Percentiles rank a stretch among this genome's conserved stretches.
These are phyloP conservation scores for Russula olivacea DNA, from an alignment of 768 basidiomycete genomes.

Conservation along the genomic window DNA sequence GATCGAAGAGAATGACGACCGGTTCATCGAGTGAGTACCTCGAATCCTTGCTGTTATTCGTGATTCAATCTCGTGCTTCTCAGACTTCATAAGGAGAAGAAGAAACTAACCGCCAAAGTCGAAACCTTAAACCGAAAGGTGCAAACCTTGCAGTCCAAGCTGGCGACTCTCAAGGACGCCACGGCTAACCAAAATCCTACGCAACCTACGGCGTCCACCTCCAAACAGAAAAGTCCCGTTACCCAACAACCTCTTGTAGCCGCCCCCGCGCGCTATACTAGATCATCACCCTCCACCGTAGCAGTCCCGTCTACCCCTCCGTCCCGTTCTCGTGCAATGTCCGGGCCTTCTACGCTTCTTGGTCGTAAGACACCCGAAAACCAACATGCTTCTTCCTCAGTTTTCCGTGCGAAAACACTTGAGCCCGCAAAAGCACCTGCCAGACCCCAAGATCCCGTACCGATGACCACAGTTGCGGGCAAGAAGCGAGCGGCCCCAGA, in stretches of 20 bases:
- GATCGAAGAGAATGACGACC: constrained; percentile 82
- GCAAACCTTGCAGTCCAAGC: constrained; percentile 62
- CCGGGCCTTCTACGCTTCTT: constrained; percentile 40
- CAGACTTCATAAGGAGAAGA: constrained; percentile 76
- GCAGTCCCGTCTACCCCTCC: constrained; percentile 1
- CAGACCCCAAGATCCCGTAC: constrained; percentile 21
- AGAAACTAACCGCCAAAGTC: constrained; percentile 63
- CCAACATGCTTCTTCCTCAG: constrained; percentile 23
- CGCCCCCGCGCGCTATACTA: constrained; percentile 18
- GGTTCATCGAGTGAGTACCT: constrained; percentile 63
- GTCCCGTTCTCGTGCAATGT: constrained; percentile 31
- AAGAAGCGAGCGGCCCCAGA: constrained; percentile 75
- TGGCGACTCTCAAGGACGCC: constrained; percentile 48
- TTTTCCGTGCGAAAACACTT: constrained; percentile 30
- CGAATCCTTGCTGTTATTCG: neutral
- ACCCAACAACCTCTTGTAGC: constrained; percentile 3
- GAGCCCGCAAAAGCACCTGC: constrained; percentile 23
- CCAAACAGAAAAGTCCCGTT: constrained; percentile 22
- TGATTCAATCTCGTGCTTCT: neutral
- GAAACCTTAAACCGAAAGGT: constrained; percentile 69
- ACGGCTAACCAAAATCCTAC: constrained; percentile 22
- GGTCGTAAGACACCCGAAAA: constrained; percentile 53
- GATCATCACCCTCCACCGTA: constrained; percentile 13
- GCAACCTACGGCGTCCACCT: constrained; percentile 23
- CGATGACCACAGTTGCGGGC: constrained; percentile 41